These are phyloP conservation scores for Aspergillus campestris DNA, from an alignment of 495 filamentous ascomycete species.

Conservation along the genomic window DNA sequence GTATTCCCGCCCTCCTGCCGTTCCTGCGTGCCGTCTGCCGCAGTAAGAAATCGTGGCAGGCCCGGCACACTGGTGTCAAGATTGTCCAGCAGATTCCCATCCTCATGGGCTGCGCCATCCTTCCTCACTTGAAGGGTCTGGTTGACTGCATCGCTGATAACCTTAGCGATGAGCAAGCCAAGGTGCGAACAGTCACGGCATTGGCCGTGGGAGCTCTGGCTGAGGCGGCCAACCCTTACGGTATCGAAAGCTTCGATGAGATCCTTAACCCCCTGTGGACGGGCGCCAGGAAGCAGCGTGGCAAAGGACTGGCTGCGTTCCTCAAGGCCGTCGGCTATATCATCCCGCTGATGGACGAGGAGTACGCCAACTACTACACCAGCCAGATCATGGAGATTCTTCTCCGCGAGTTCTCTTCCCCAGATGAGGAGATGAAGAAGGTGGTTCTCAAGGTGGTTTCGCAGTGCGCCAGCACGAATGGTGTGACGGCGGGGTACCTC, in stretches of 20 bases:
- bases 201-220: conserved; percentile 93
- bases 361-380: conserved; percentile 98
- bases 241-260: conserved; percentile 97
- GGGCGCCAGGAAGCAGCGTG: conserved; percentile 87
- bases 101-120: conserved; percentile 93
- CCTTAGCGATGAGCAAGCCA: conserved; percentile 94
- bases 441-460: conserved; percentile 95
- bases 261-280: conserved; percentile 98
- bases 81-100: conserved; percentile 99
- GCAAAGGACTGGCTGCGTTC: conserved; percentile 92
- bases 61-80: conserved; percentile 97
- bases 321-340: conserved; percentile 97
- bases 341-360: conserved; percentile 98
- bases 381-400: conserved; percentile 98
- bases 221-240: conserved; percentile 94
- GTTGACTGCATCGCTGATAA: conserved; percentile 96
- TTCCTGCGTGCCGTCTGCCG: conserved; percentile 93
- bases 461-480: conserved; percentile 91
- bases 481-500: conserved; percentile 88
- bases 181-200: conserved; percentile 92
- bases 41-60: conserved; percentile 99
- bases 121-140: conserved; percentile 91
- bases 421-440: conserved; percentile 99
- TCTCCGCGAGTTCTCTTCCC: conserved; percentile 88
- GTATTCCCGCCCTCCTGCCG: conserved; percentile 89